phyloP scores from a whole-genome alignment of 192 early-diverging fungal genomes.

The Coemansia sp. region DNA sequence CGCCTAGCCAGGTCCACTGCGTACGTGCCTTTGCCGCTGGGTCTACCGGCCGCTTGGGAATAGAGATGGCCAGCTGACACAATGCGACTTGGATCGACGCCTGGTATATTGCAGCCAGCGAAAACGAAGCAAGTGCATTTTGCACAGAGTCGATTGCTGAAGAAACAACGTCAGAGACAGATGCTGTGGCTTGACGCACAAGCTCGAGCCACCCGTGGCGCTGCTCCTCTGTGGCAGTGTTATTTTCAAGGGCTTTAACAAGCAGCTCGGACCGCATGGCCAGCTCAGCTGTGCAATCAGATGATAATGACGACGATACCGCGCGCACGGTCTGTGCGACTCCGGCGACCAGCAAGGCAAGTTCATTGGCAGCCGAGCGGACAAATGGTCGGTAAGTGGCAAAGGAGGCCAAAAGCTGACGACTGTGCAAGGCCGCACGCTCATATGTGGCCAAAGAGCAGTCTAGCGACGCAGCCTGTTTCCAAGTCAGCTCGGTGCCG shows the following conservation, averaged over 20 bases:
- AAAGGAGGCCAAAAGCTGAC: conserved; percentile 22
- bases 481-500: conserved; percentile 38
- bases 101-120: background rate
- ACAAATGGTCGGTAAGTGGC: conserved; percentile 10
- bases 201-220: background rate
- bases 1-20: conserved; percentile 63
- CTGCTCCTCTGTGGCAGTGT: background rate
- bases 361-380: background rate
- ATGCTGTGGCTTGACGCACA: background rate
- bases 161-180: background rate
- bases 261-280: background rate
- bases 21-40: conserved; percentile 75
- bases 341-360: conserved; percentile 5
- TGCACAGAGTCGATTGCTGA: background rate
- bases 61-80: conserved; percentile 65
- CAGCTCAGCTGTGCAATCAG: background rate
- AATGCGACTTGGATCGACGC: conserved; percentile 61
- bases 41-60: conserved; percentile 82
- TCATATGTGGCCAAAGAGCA: conserved; percentile 20
- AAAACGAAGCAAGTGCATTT: background rate
- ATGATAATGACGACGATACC: background rate
- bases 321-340: conserved; percentile 5
- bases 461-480: conserved; percentile 11
- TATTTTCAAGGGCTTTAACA: conserved; percentile 3
- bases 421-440: conserved; percentile 1